Evolutionary conservation across 352 stramenopile genomes (phyloP).

Genomic region (Salisapilia sapeloensis): DNA sequence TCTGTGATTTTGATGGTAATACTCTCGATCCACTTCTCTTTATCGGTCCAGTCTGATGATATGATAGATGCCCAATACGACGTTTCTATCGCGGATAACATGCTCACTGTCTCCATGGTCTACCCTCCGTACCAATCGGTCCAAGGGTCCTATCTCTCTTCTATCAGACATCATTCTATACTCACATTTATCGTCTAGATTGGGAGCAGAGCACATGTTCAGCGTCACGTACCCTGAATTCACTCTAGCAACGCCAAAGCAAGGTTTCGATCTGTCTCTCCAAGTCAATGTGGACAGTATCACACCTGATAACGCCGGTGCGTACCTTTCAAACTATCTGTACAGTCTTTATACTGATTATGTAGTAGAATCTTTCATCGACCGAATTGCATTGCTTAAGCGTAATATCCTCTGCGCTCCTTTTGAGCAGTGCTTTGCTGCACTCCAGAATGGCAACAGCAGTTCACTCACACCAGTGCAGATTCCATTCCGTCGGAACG

Average conservation of each 20-base stretch:
- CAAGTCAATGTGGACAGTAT: conserved; percentile 65
- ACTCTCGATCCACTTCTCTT: not conserved
- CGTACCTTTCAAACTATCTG: conserved; percentile 2
- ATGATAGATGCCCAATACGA: conserved; percentile 66
- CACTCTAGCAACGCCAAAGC: conserved; percentile 32
- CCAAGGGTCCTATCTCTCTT: conserved; percentile 20
- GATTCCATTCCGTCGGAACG: conserved; percentile 76
- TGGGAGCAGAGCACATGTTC: conserved; percentile 58
- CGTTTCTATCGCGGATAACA: conserved; percentile 49
- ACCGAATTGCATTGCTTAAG: conserved; percentile 62
- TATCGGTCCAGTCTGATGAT: not conserved
- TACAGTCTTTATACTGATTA: conserved; percentile 1
- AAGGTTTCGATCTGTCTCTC: conserved; percentile 66
- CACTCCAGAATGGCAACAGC: conserved; percentile 41
- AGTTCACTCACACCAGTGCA: conserved; percentile 41
- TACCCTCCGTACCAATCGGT: conserved; percentile 63
- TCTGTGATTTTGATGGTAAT: conserved; percentile 77
- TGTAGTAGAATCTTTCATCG: conserved; percentile 40
- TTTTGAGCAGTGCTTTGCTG: conserved; percentile 74
- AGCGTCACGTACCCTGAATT: conserved; percentile 58
- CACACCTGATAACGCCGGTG: conserved; percentile 46
- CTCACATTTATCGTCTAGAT: conserved; percentile 11
- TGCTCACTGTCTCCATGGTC: conserved; percentile 52
- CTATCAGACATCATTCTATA: not conserved
- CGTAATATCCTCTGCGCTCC: conserved; percentile 61